These are phyloP conservation scores for Herpetomonas tarakana DNA, from an alignment of 208 protist species.

Conservation along the genomic window DNA sequence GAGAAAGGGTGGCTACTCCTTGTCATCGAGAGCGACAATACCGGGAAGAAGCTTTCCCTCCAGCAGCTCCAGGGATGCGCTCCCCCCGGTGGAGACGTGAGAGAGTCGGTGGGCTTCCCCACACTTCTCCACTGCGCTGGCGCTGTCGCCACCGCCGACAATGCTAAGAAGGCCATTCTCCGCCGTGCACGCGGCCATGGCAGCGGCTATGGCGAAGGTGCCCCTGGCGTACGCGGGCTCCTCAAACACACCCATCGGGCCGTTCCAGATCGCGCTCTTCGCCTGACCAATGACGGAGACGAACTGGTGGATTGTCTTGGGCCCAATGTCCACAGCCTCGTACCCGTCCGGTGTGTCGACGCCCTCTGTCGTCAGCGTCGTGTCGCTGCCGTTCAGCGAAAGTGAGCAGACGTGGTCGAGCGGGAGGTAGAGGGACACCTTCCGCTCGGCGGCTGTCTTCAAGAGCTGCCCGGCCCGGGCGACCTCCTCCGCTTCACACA, in stretches of 20 bases:
- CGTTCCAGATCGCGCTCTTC: conserved; percentile 98
- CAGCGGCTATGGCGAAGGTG: conserved; percentile 82
- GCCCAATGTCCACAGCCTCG: conserved; percentile 97
- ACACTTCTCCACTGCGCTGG: conserved; percentile 90
- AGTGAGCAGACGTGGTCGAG: conserved; percentile 96
- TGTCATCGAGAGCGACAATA: conserved; percentile 81
- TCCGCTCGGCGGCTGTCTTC: conserved; percentile 92
- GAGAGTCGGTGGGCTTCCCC: conserved; percentile 91
- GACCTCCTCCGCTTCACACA: conserved; percentile 93
- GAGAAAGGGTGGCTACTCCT: conserved; percentile 33
- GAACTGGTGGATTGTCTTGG: conserved; percentile 88
- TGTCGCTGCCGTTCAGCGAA: conserved; percentile 86
- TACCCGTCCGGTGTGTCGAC: conserved; percentile 78
- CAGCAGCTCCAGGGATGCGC: conserved; percentile 98
- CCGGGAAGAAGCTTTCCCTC: conserved; percentile 95
- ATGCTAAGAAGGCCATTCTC: conserved; percentile 85
- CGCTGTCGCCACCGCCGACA: conserved; percentile 97
- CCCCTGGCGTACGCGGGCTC: conserved; percentile 95
- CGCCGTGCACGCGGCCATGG: conserved; percentile 68
- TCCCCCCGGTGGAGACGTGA: conserved; percentile 97
- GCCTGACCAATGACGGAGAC: conserved; percentile 64
- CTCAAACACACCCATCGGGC: conserved; percentile 98
- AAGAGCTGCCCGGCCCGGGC: conserved; percentile 87
- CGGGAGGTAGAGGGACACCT: conserved; percentile 97
- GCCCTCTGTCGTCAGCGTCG: conserved; percentile 59